Percentiles rank a stretch among this genome's conserved stretches.
These are phyloP conservation scores for Eleusine indica DNA, from an alignment of 176 grass and related monocot genomes.

Conservation along the genomic window DNA sequence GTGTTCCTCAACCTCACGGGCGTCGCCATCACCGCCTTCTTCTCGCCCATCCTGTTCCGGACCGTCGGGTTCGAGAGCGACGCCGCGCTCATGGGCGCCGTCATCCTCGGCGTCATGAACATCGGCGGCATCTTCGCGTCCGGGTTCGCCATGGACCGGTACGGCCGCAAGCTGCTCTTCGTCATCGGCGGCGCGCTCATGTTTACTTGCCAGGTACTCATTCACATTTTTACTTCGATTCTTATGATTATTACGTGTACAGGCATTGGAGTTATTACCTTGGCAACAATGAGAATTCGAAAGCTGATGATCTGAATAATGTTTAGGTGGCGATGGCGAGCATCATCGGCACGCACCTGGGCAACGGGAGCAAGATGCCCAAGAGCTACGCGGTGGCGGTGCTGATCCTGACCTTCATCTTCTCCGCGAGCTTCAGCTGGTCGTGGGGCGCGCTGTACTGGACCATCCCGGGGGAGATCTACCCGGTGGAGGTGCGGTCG, in stretches of 20 bases:
- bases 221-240: background rate
- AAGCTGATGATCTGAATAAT: background rate
- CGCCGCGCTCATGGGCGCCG: constrained; percentile 67
- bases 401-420: constrained; percentile 59
- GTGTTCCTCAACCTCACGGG: constrained; percentile 84
- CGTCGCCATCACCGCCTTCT: constrained; percentile 70
- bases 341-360: constrained; percentile 59
- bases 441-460: constrained; percentile 87
- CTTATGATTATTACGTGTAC: background rate
- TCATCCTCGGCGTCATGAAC: constrained; percentile 74
- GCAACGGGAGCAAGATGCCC: constrained; percentile 50
- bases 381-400: constrained; percentile 67
- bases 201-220: constrained; percentile 61
- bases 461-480: constrained; percentile 80
- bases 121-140: constrained; percentile 65
- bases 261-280: background rate
- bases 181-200: constrained; percentile 64
- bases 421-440: constrained; percentile 78
- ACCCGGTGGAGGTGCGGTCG: constrained; percentile 81
- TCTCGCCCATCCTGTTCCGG: constrained; percentile 81
- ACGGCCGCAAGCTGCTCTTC: constrained; percentile 77
- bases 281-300: too few species aligned
- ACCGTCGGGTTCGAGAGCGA: constrained; percentile 72
- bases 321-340: constrained; percentile 64
- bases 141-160: constrained; percentile 66